Evolutionary conservation across 495 filamentous ascomycete species (phyloP), one percentile per base, ranked within the genome.

Genomic region (Penicillium coprophilum): DNA sequence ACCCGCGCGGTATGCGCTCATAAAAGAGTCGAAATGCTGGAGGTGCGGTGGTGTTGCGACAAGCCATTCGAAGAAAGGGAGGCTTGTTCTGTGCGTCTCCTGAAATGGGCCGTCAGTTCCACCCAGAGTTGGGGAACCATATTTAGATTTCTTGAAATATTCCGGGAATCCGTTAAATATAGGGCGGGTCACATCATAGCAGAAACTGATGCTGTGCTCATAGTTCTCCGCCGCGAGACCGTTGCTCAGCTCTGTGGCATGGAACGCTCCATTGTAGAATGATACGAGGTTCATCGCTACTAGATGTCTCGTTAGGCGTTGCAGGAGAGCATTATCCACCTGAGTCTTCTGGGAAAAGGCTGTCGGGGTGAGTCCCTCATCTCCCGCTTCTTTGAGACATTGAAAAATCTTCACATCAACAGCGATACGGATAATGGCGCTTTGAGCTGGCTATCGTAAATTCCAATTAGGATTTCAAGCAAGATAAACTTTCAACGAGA

Each of bases 1-100:
- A 0, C 77, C 80, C 0, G 63, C 61, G 3, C 69, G 66, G 55
- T 80, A 82, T 17, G 71, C 79, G 5, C 49, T 60, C 75, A 77
- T 77, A 48, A 71, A 67, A 9, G 63, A 63, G 20, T 63, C 54
- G 44, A 77, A 76, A 11, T 63, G 31, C 4, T 60, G 24, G 1
- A 63, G 40, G 15, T 62, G 17, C 8, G 57, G 57, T 1, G 71
- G 68, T 1, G 58, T 60, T 1, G 54, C 34, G 19, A 47, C 45
- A 0, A 77, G 41, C 62, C 62, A 75, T 6, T 61, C 56, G 52
- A 70, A 75, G 28, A 67, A 66, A 2, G 49, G 46, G 11, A 64
- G 31, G 1, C 68, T 28, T 0, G 70, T 71, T 12, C 61, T 58
- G 34, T 71, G 69, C 0, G 55, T 71, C 19, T 46, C 50, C 46